phyloP scores from a whole-genome alignment of 306 rosid genomes.

The Glycyrrhiza uralensis region DNA sequence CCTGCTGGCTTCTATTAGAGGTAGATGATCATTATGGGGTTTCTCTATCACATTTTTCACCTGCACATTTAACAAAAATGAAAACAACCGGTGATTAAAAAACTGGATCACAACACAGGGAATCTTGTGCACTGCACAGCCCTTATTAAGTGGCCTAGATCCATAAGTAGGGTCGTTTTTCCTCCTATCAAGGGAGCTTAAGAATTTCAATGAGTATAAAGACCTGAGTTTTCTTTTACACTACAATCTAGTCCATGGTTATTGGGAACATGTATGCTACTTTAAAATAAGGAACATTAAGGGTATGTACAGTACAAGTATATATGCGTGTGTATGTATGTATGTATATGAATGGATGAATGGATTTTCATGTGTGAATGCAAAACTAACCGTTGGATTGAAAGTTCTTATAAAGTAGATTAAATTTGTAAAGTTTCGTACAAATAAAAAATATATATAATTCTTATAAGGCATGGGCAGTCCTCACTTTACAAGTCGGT shows the following conservation, averaged over 20 bases:
- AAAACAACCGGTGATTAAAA: neutral
- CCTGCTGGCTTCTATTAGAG: conserved; percentile 98
- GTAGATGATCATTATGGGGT: conserved; percentile 92
- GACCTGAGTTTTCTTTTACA: neutral
- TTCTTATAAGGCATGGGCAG: too few species aligned
- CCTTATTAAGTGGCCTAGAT: neutral
- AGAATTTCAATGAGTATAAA: neutral
- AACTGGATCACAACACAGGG: neutral
- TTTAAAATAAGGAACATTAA: neutral
- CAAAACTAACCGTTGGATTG: too few species aligned
- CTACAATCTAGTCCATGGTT: neutral
- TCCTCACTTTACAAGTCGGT: too few species aligned
- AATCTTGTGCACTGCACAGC: neutral
- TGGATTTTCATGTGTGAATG: too few species aligned
- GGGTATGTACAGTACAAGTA: too few species aligned
- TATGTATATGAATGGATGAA: too few species aligned
- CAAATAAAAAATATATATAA: too few species aligned
- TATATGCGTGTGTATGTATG: too few species aligned
- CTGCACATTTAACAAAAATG: conserved; percentile 52
- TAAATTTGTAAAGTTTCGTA: too few species aligned
- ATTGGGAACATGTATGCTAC: neutral
- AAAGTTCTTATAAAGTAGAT: too few species aligned
- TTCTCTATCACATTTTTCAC: conserved; percentile 96
- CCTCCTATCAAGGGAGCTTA: neutral
- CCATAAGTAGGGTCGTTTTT: neutral